Conservation (phyloP, 805 yeast species). For the Zygotorulaspora chibaensis region DNA sequence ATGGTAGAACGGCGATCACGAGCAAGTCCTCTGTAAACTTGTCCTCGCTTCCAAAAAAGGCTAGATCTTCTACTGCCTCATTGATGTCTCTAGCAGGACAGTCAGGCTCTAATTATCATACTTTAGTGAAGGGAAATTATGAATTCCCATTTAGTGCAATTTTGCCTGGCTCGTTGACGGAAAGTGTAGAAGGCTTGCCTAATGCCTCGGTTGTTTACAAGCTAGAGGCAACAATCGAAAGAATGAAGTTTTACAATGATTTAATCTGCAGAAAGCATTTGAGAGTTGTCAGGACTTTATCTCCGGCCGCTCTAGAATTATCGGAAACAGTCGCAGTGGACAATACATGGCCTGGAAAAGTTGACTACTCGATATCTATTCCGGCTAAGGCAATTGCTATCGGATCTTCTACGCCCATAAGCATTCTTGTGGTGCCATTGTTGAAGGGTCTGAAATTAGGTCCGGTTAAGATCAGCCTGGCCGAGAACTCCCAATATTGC, state of each 20-base stretch:
- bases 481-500: conserved; percentile 62
- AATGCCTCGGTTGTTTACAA: conserved; percentile 71
- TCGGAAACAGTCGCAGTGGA: conserved; percentile 91
- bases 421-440: conserved; percentile 70
- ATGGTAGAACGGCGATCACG: conserved; percentile 18
- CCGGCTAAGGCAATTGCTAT: conserved; percentile 88
- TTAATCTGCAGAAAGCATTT: conserved; percentile 65
- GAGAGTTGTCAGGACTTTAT: conserved; percentile 78
- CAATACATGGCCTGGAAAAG: conserved; percentile 92
- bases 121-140: conserved; percentile 70
- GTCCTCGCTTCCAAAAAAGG: conserved; percentile 27
- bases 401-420: conserved; percentile 72
- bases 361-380: conserved; percentile 80
- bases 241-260: conserved; percentile 70
- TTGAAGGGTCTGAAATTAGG: conserved; percentile 78
- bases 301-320: conserved; percentile 81
- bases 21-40: conserved; percentile 21
- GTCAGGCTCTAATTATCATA: conserved; percentile 32
- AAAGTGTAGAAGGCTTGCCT: conserved; percentile 85
- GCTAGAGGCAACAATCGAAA: conserved; percentile 74
- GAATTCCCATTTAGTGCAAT: conserved; percentile 85
- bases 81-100: conserved; percentile 32
- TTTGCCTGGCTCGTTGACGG: conserved; percentile 79
- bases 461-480: conserved; percentile 59
- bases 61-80: conserved; percentile 35